Evolutionary conservation across 108 stramenopile genomes (phyloP).

Genomic region (Cyclotella cryptica): DNA sequence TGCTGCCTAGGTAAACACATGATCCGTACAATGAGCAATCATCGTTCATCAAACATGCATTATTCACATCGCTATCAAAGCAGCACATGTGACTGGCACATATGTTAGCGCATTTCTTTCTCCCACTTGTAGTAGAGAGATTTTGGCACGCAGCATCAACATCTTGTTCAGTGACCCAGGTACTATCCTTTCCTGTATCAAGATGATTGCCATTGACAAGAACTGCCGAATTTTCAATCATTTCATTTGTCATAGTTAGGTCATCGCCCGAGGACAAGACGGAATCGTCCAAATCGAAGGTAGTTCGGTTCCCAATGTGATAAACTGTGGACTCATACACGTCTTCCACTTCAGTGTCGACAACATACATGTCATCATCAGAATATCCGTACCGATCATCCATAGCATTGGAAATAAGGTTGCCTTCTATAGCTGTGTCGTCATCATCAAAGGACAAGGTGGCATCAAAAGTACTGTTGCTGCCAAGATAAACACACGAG

Average conservation of each 20-base stretch:
- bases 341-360: constrained; percentile 11
- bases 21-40: constrained; percentile 14
- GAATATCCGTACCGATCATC: background rate
- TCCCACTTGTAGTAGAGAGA: constrained; percentile 4
- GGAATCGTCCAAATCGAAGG: background rate
- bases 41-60: background rate
- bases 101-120: constrained; percentile 11
- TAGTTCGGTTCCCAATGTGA: constrained; percentile 8
- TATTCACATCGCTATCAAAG: constrained; percentile 22
- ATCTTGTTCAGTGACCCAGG: constrained; percentile 18
- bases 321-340: background rate
- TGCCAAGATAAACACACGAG: constrained; percentile 9
- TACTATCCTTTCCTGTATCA: too few relatives aligned
- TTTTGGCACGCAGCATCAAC: constrained; percentile 20
- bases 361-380: constrained; percentile 18
- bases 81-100: constrained; percentile 35
- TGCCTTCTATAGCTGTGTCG: background rate
- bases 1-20: constrained; percentile 8
- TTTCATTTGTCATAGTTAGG: background rate
- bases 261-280: background rate
- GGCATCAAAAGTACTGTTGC: constrained; percentile 5
- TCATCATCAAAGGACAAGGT: background rate
- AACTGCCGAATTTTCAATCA: background rate
- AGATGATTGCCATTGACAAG: too few relatives aligned
- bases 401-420: background rate